phyloP scores from a whole-genome alignment of 116 monocot genomes.

The Thalassia testudinum region DNA sequence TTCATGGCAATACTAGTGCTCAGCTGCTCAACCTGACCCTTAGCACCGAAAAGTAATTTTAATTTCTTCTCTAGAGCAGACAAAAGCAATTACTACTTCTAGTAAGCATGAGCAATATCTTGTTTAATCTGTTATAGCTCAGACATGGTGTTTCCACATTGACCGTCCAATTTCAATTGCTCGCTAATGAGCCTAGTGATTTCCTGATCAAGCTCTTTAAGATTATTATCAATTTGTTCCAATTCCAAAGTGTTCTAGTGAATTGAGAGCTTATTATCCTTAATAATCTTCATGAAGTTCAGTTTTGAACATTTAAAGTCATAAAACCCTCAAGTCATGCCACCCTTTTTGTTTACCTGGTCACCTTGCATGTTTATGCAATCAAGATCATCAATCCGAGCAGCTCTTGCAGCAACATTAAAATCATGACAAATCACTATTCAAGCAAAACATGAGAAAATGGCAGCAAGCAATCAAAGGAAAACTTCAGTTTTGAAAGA shows the following conservation, averaged over 20 bases:
- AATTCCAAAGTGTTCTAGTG: slow-evolving; percentile 34
- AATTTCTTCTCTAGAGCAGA: slow-evolving; percentile 82
- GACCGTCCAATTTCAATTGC: slow-evolving; percentile 81
- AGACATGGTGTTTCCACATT: slow-evolving; percentile 54
- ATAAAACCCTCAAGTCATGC: slow-evolving; percentile 98
- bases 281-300: slow-evolving; percentile 76
- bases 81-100: slow-evolving; percentile 55
- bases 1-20: slow-evolving; percentile 87
- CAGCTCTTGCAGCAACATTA: slow-evolving; percentile 88
- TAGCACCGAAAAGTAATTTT: slow-evolving; percentile 62
- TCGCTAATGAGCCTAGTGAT: slow-evolving; percentile 63
- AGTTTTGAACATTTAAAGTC: slow-evolving; percentile 79
- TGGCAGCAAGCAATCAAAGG: too few species aligned
- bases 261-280: slow-evolving; percentile 48
- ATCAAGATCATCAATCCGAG: slow-evolving; percentile 67
- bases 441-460: slow-evolving; percentile 33
- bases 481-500: too few species aligned
- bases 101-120: slow-evolving; percentile 61
- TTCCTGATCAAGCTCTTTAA: slow-evolving; percentile 81
- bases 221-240: slow-evolving; percentile 47
- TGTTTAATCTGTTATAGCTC: slow-evolving; percentile 73
- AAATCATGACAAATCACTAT: slow-evolving; percentile 92
- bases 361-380: slow-evolving; percentile 97
- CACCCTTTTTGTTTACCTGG: slow-evolving; percentile 99
- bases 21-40: slow-evolving; percentile 82